These are phyloP conservation scores for Psilocybe mexicana DNA, from an alignment of 1,284 basidiomycete species.

Conservation along the genomic window DNA sequence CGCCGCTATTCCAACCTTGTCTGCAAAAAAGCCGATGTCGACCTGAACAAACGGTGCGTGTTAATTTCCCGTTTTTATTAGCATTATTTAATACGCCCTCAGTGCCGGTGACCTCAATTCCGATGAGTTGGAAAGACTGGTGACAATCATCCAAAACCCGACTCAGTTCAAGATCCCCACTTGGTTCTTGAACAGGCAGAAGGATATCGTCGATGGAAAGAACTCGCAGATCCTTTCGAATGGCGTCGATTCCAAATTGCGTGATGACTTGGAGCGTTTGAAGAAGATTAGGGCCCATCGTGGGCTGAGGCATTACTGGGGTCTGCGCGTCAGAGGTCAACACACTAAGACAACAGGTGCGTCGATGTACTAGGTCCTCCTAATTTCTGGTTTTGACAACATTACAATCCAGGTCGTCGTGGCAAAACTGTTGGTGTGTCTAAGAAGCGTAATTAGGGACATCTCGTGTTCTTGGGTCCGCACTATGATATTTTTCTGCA, in stretches of 20 bases:
- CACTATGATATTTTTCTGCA: background rate
- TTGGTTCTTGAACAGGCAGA: constrained; percentile 99
- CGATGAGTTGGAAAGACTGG: constrained; percentile 95
- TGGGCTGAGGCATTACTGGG: constrained; percentile 98
- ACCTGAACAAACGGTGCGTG: constrained; percentile 96
- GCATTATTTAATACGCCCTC: background rate
- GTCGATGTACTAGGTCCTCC: constrained; percentile 26
- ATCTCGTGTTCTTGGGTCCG: background rate
- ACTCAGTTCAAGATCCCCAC: constrained; percentile 99
- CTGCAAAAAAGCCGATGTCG: constrained; percentile 99
- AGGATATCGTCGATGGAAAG: constrained; percentile 98
- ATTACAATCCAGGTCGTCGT: constrained; percentile 62
- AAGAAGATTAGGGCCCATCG: constrained; percentile 99
- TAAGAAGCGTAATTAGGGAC: constrained; percentile 80
- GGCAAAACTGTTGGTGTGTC: constrained; percentile 93
- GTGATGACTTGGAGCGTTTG: constrained; percentile 97
- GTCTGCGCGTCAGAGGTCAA: constrained; percentile 93
- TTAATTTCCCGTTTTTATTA: constrained; percentile 35
- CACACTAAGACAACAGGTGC: constrained; percentile 98
- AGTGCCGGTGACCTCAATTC: constrained; percentile 49
- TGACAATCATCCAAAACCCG: constrained; percentile 99
- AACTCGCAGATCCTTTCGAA: constrained; percentile 96
- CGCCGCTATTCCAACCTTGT: constrained; percentile 98
- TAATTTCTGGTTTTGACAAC: background rate
- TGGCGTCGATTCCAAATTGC: constrained; percentile 96